phyloP scores from a whole-genome alignment of 2,329 filamentous ascomycete genomes.

The Claviceps capensis region DNA sequence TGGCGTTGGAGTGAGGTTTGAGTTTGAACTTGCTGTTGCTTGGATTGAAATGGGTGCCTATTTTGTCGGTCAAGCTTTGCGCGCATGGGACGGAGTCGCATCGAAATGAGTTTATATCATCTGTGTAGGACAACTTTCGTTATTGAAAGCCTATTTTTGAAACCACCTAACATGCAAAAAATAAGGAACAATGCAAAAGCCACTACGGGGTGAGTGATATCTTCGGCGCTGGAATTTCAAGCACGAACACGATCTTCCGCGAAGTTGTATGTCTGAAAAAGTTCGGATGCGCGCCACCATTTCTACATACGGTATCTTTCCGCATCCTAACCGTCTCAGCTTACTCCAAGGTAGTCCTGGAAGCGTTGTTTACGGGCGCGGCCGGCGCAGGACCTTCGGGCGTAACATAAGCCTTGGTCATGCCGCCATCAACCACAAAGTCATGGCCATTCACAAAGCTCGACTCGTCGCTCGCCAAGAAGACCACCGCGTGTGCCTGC shows the following conservation, averaged over 20 bases:
- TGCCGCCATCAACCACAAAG: constrained; percentile 89
- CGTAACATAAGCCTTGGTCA: constrained; percentile 83
- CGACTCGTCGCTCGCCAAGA: constrained; percentile 75
- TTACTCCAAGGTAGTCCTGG: constrained; percentile 30
- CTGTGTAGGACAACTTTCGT: not conserved
- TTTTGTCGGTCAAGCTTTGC: not conserved
- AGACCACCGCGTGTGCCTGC: constrained; percentile 79
- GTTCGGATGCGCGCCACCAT: not conserved
- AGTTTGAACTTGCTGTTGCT: not conserved
- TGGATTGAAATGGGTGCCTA: not conserved
- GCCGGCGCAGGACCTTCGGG: constrained; percentile 42
- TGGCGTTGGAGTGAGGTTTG: not conserved
- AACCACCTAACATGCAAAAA: not conserved
- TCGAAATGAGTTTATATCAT: not conserved
- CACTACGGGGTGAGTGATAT: not conserved
- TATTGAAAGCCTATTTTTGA: not conserved
- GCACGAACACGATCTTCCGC: not conserved
- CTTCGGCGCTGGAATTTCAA: not conserved
- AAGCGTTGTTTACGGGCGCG: constrained; percentile 47
- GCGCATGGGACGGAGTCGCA: constrained; percentile 4
- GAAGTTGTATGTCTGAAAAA: not conserved
- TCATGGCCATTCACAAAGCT: constrained; percentile 86
- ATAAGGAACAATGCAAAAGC: not conserved
- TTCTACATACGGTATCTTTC: not conserved
- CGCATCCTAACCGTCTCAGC: not conserved